These are phyloP conservation scores for Oryza meridionalis DNA, from an alignment of 176 grass and related monocot species.

Conservation along the genomic window DNA sequence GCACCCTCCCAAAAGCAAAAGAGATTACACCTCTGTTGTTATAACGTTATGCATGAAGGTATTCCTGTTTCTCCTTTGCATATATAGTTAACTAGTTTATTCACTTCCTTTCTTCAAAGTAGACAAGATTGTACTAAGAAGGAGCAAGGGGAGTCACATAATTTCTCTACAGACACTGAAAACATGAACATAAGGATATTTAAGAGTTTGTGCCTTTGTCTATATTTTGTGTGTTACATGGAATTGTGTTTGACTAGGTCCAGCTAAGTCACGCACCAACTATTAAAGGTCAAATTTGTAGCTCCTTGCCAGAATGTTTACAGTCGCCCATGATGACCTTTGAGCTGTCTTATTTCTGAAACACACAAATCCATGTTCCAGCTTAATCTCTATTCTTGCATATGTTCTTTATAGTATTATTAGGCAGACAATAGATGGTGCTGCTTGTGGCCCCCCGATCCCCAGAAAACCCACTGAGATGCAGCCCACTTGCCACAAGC, in stretches of 20 bases:
- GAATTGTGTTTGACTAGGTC: constrained; percentile 22
- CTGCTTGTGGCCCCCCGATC: constrained; percentile 36
- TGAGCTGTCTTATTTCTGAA: constrained; percentile 11
- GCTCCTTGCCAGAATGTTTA: constrained; percentile 8
- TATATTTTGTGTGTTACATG: constrained; percentile 14
- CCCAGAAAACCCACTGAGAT: constrained; percentile 40
- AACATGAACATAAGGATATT: not conserved
- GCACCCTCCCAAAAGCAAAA: too few relatives aligned
- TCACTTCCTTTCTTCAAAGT: not conserved
- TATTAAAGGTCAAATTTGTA: constrained; percentile 11
- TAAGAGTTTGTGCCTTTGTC: not conserved
- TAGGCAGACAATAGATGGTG: constrained; percentile 49
- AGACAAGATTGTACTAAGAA: not conserved
- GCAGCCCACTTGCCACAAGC: constrained; percentile 41
- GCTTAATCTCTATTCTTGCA: constrained; percentile 15
- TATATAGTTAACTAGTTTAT: not conserved
- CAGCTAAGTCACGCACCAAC: constrained; percentile 18
- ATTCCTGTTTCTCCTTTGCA: constrained; percentile 7
- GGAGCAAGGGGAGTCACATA: not conserved
- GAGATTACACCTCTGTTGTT: too few relatives aligned
- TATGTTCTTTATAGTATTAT: constrained; percentile 44
- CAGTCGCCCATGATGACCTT: constrained; percentile 12
- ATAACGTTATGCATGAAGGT: not conserved
- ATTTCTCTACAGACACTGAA: not conserved
- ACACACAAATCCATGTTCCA: not conserved